Percentiles rank a stretch among this genome's conserved stretches.
phyloP scores from a whole-genome alignment of 2,329 filamentous ascomycete genomes.

The Hyphodiscus sp. region DNA sequence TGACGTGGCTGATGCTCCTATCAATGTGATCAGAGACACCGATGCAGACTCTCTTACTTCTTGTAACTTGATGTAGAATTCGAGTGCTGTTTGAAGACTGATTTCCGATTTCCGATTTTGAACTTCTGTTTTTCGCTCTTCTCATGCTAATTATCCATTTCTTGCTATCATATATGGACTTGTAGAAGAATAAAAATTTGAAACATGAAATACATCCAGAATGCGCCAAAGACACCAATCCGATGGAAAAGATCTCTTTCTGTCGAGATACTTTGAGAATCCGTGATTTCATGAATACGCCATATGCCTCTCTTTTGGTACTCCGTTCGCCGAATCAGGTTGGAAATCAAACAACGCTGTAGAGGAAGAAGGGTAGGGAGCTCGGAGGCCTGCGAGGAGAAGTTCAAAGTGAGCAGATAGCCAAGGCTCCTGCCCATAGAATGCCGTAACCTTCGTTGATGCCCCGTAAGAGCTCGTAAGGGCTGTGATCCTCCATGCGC shows the following conservation, averaged over 20 bases:
- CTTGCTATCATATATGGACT: conserved; percentile 4
- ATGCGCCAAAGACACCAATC: conserved; percentile 14
- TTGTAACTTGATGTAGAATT: not conserved
- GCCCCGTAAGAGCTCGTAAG: conserved; percentile 7
- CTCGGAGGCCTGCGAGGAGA: conserved; percentile 7
- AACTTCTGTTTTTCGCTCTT: not conserved
- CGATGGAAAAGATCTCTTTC: conserved; percentile 1
- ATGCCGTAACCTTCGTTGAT: conserved; percentile 20
- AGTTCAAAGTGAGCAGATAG: conserved; percentile 4
- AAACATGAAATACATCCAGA: conserved; percentile 1
- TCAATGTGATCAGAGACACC: not conserved
- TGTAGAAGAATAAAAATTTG: conserved; percentile 2
- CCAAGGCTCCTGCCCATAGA: conserved; percentile 13
- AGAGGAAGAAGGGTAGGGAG: conserved; percentile 18
- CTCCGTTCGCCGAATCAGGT: conserved; percentile 29
- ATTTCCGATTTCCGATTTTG: not conserved
- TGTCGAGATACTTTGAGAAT: conserved; percentile 7
- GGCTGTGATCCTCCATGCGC: conserved; percentile 7
- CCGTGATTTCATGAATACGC: conserved; percentile 20
- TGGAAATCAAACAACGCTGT: conserved; percentile 22
- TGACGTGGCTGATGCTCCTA: too few relatives aligned
- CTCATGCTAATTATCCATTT: not conserved
- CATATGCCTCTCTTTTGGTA: conserved; percentile 29
- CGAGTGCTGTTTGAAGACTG: not conserved
- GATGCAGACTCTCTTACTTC: not conserved